These are phyloP conservation scores for Rhizophora mangle DNA, from an alignment of 345 rosid genomes.

Conservation along the genomic window DNA sequence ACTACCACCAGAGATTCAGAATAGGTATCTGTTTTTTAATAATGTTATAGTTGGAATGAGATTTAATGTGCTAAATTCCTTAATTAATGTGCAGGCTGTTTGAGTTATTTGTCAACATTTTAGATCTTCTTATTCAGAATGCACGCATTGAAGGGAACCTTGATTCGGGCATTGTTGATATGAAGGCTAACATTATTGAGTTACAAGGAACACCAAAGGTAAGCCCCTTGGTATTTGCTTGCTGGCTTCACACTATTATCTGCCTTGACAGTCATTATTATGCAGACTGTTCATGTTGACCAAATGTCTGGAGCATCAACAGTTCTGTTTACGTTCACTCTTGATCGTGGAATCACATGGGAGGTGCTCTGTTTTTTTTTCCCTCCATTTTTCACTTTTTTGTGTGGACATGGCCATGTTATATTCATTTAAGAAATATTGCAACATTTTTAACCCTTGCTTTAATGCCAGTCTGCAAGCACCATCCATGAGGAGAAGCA, in stretches of 20 bases:
- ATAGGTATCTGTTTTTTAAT: constrained; percentile 50
- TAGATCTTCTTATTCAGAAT: constrained; percentile 85
- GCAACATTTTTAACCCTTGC: background rate
- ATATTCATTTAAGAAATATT: background rate
- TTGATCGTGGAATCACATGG: constrained; percentile 95
- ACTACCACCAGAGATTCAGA: constrained; percentile 94
- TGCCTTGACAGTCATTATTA: constrained; percentile 24
- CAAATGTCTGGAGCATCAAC: constrained; percentile 96
- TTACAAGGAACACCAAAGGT: constrained; percentile 89
- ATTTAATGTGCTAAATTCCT: constrained; percentile 25
- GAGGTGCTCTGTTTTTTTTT: constrained; percentile 46
- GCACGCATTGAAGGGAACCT: constrained; percentile 95
- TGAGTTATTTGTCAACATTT: constrained; percentile 80
- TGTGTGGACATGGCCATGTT: background rate
- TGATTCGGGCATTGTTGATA: constrained; percentile 93
- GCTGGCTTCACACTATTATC: constrained; percentile 17
- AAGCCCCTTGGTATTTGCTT: constrained; percentile 26
- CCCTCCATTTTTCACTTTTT: no score
- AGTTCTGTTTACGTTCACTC: constrained; percentile 76
- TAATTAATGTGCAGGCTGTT: constrained; percentile 60
- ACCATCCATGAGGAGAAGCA: constrained; percentile 69
- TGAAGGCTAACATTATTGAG: constrained; percentile 80
- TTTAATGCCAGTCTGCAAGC: constrained; percentile 62
- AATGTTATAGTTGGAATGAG: constrained; percentile 3
- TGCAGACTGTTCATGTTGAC: constrained; percentile 93